Base-by-base conservation (phyloP, 192 early-diverging fungal species). In the Thoreauomyces humboldtii region DNA sequence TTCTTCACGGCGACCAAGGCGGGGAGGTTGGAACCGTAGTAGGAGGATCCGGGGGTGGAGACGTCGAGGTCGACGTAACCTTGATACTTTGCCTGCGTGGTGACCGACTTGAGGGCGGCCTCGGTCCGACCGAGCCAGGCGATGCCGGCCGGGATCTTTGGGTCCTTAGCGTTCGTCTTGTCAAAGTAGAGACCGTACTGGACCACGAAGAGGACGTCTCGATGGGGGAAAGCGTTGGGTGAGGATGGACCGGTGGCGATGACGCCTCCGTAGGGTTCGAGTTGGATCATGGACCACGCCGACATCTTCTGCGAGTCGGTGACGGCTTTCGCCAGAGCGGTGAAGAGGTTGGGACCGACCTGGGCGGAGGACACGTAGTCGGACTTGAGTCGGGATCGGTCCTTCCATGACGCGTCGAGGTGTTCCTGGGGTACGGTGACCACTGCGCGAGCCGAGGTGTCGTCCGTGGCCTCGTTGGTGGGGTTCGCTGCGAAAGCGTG, bases 11-110 rank as follows among this genome's bases (percentile, higher is more conserved):
- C 21, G 31, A 48, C 32, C 37, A 71, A 31, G 7, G 41, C n/a
- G 14, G 38, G 31, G 22, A 43, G 59, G 32, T 65, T 64, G 33
- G 25, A 1, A 15, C 70, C 70, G 32, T 52, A 71, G 28, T 50
- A 65, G 14, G 37, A 37, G 1, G 32, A 35, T n/a, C n/a, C n/a
- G n/a, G n/a, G n/a, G 15, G 61, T 27, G 9, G 19, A 24, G 33
- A 64, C 29, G 32, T 71, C 70, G 17, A 65, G 29, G 35, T 71
- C 70, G 7, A 53, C 42, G 44, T 71, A 71, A 19, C 62, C 62
- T 47, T 65, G 62, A 56, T 71, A 71, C 9, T 71, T 35, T 9
- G 29, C 24, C 11, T 63, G 62, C n/a, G 34, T 71, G 2, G 29
- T 47, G 24, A 58, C 57, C 27, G 70, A 54, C 21, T 58, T 51